phyloP scores from a whole-genome alignment of 2,329 filamentous ascomycete genomes.

The Aspergillus candidus region DNA sequence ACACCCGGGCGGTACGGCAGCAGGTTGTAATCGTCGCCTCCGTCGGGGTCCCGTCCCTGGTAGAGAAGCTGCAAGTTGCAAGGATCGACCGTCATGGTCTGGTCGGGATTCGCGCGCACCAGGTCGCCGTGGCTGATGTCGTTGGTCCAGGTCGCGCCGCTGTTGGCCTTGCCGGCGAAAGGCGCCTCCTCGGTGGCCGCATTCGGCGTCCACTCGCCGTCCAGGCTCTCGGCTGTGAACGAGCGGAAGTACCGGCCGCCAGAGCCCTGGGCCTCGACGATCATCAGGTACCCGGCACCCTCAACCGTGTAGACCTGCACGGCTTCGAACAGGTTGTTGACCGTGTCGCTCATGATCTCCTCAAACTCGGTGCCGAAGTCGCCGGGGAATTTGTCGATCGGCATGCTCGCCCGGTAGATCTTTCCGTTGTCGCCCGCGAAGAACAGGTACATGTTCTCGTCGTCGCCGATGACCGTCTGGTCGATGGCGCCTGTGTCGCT shows the following conservation, averaged over 20 bases:
- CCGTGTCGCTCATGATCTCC: conserved; percentile 48
- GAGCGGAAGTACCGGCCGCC: conserved; percentile 61
- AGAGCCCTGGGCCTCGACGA: conserved; percentile 57
- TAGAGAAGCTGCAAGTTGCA: conserved; percentile 62
- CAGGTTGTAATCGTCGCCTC: conserved; percentile 43
- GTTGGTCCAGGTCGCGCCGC: conserved; percentile 59
- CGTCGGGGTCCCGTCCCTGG: conserved; percentile 49
- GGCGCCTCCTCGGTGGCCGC: conserved; percentile 52
- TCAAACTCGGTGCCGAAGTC: conserved; percentile 50
- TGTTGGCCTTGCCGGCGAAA: conserved; percentile 63
- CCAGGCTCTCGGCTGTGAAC: conserved; percentile 54
- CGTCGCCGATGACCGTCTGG: conserved; percentile 59
- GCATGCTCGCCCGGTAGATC: conserved; percentile 60
- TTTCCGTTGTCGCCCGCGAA: conserved; percentile 62
- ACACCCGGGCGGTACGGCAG: conserved; percentile 53
- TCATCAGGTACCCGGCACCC: conserved; percentile 57
- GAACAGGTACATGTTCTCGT: conserved; percentile 59
- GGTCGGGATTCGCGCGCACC: conserved; percentile 50
- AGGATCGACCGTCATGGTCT: conserved; percentile 58
- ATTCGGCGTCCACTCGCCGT: conserved; percentile 54
- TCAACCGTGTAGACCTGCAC: conserved; percentile 59
- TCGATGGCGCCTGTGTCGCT: conserved; percentile 55
- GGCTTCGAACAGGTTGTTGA: conserved; percentile 58
- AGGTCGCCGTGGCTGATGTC: conserved; percentile 63
- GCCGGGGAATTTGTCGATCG: conserved; percentile 56